phyloP scores from a whole-genome alignment of 192 early-diverging fungal species.

The Backusella circina region DNA sequence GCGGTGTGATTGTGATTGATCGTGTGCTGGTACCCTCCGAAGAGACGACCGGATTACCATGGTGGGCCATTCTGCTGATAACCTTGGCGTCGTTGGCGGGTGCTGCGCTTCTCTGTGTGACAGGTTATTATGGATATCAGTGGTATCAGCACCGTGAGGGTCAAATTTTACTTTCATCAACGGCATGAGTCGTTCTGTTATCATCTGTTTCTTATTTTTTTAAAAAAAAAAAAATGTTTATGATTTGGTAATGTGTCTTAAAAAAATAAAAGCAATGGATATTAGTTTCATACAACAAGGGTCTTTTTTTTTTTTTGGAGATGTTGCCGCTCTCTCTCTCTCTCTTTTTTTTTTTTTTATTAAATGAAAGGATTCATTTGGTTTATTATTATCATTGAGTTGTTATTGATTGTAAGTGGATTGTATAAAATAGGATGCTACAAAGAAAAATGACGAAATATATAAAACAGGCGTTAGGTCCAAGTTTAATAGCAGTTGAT shows the following conservation, averaged over 20 bases:
- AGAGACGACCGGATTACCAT: neutral
- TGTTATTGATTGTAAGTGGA: neutral
- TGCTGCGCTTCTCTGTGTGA: neutral
- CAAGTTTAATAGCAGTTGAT: neutral
- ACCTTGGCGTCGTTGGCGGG: neutral
- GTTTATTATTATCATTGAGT: neutral
- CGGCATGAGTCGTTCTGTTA: too few relatives aligned
- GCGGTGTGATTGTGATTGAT: conserved; percentile 33
- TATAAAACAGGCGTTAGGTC: neutral
- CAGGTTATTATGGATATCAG: conserved; percentile 16
- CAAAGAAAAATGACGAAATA: neutral
- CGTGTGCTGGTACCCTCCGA: conserved; percentile 15
- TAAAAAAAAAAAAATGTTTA: neutral
- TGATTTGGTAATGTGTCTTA: neutral
- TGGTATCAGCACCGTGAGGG: conserved; percentile 14
- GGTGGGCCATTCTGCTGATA: conserved; percentile 25
- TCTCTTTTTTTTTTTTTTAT: neutral
- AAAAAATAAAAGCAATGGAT: neutral
- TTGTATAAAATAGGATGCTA: neutral
- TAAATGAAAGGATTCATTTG: neutral
- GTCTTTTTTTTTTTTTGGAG: neutral
- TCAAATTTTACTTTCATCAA: neutral
- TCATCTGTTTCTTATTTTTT: neutral
- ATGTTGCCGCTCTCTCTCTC: neutral
- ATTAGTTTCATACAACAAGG: neutral